These are phyloP conservation scores for Baeospora myosura DNA, from an alignment of 1,284 basidiomycete species.

Conservation along the genomic window DNA sequence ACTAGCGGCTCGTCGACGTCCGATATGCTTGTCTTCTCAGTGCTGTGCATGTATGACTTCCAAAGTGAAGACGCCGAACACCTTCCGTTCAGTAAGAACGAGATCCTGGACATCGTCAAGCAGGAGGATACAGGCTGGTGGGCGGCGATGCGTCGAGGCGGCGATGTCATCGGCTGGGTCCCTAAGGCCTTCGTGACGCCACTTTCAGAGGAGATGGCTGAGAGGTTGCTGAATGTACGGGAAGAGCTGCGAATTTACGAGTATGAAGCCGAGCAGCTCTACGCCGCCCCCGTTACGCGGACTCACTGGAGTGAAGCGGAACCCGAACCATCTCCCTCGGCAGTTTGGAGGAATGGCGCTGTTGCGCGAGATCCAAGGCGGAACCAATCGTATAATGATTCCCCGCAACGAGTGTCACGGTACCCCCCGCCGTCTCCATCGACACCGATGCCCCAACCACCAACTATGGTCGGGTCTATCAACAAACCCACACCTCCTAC, in stretches of 20 bases:
- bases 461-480: conserved; percentile 16
- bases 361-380: too few species aligned
- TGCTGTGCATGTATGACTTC: conserved; percentile 63
- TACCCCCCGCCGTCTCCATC: conserved; percentile 35
- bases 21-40: conserved; percentile 40
- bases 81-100: conserved; percentile 55
- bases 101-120: conserved; percentile 60
- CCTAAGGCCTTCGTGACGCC: conserved; percentile 50
- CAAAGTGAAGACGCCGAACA: conserved; percentile 51
- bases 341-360: too few species aligned
- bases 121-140: conserved; percentile 72
- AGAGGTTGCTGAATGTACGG: conserved; percentile 32
- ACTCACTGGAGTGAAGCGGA: conserved; percentile 7
- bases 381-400: background rate
- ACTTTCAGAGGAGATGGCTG: conserved; percentile 37
- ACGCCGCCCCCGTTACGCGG: conserved; percentile 29
- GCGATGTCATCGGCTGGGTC: conserved; percentile 60
- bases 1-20: conserved; percentile 18
- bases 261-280: conserved; percentile 39
- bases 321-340: background rate
- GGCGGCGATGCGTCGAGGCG: conserved; percentile 58
- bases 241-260: conserved; percentile 37
- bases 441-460: conserved; percentile 34
- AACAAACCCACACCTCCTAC: conserved; percentile 28
- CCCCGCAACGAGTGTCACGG: conserved; percentile 15